Evolutionary conservation across 805 yeast species (phyloP).

Genomic region (Candida incommunis): DNA sequence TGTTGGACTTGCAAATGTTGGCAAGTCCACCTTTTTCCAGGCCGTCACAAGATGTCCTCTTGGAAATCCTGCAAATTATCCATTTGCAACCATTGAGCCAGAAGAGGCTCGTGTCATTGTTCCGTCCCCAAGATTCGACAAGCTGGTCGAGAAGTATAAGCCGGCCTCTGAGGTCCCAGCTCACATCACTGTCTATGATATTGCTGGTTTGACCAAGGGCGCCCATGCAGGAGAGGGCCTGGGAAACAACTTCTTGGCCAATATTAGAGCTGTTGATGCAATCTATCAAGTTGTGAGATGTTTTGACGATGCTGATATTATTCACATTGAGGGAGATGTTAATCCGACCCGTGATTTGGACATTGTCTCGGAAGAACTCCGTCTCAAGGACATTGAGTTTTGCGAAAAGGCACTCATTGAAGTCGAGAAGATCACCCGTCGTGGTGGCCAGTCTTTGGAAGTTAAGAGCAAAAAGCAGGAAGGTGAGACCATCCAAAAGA

Average conservation of each 20-base stretch:
- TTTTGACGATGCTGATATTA: conserved; percentile 95
- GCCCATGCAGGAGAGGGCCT: conserved; percentile 95
- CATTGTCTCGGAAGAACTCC: conserved; percentile 79
- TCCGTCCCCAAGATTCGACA: conserved; percentile 80
- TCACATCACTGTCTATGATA: conserved; percentile 82
- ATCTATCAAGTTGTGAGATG: conserved; percentile 95
- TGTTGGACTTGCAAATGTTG: conserved; percentile 78
- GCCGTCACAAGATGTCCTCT: conserved; percentile 86
- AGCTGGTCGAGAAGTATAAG: conserved; percentile 52
- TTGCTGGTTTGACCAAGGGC: conserved; percentile 96
- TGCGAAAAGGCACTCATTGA: conserved; percentile 70
- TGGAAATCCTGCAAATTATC: conserved; percentile 96
- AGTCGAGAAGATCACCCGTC: conserved; percentile 63
- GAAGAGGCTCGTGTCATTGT: conserved; percentile 95
- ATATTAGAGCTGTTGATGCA: conserved; percentile 96
- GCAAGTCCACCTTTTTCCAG: conserved; percentile 95
- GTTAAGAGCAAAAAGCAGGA: conserved; percentile 82
- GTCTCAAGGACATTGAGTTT: conserved; percentile 94
- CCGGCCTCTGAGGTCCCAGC: conserved; percentile 88
- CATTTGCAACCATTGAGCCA: conserved; percentile 96
- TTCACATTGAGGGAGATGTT: conserved; percentile 94
- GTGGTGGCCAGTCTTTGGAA: conserved; percentile 84
- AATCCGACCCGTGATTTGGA: conserved; percentile 91
- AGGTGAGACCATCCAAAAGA: conserved; percentile 55
- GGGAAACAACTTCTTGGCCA: conserved; percentile 93